phyloP scores from a whole-genome alignment of 2,329 filamentous ascomycete species.

The Botrytis pseudocinerea region DNA sequence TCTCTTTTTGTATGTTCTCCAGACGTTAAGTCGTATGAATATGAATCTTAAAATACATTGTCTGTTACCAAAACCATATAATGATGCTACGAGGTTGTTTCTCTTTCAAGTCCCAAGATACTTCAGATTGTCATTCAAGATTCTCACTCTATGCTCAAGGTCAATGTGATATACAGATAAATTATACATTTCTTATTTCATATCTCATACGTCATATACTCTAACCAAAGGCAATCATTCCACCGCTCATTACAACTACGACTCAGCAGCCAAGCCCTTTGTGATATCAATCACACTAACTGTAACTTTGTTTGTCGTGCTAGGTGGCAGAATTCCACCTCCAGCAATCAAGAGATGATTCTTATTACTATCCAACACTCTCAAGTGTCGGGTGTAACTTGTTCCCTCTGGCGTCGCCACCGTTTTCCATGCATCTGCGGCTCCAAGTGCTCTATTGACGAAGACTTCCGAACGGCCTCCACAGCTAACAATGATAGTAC shows the following conservation, averaged over 20 bases:
- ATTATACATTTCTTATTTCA: background rate
- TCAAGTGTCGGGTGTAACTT: constrained; percentile 38
- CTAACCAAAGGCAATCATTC: background rate
- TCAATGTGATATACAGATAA: background rate
- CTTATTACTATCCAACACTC: constrained; percentile 35
- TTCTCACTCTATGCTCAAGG: background rate
- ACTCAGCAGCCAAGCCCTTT: constrained; percentile 26
- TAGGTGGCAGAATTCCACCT: constrained; percentile 37
- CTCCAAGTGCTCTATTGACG: constrained; percentile 37
- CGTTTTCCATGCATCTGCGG: constrained; percentile 35
- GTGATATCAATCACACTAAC: constrained; percentile 39
- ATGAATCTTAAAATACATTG: background rate
- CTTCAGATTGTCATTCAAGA: background rate
- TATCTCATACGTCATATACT: background rate
- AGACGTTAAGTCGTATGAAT: rapidly evolving
- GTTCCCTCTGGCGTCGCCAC: constrained; percentile 34
- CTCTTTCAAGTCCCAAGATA: background rate
- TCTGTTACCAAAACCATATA: background rate
- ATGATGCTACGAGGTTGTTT: background rate
- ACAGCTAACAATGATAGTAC: constrained; percentile 39
- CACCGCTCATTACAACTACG: background rate
- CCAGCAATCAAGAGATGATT: constrained; percentile 40
- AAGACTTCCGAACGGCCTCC: constrained; percentile 36
- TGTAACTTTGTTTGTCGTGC: constrained; percentile 38
- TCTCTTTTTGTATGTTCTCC: background rate